A percentile compares a stretch with the other conserved stretches of the same genome.
phyloP scores from a whole-genome alignment of 2,329 filamentous ascomycete species.

The Diplodia sapinea region DNA sequence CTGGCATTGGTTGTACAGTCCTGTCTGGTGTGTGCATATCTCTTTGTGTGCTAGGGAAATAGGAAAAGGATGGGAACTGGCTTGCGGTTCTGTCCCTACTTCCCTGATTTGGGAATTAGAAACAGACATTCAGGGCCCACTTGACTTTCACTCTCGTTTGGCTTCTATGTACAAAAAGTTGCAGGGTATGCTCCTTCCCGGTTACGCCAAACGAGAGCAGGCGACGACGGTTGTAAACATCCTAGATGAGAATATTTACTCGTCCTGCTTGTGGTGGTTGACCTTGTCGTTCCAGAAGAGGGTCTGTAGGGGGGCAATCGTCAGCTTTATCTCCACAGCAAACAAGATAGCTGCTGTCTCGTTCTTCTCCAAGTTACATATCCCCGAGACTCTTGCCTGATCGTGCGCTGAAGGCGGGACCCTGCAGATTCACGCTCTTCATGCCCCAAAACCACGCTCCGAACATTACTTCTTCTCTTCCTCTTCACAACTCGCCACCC shows the following conservation, averaged over 20 bases:
- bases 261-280: slow-evolving; percentile 92
- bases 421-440: background rate
- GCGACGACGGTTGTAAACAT: background rate
- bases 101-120: background rate
- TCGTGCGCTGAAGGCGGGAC: background rate
- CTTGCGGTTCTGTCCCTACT: background rate
- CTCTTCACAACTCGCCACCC: background rate
- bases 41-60: background rate
- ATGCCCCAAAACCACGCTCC: background rate
- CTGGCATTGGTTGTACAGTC: background rate
- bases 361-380: background rate
- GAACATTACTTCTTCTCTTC: background rate
- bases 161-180: slow-evolving; percentile 22
- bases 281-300: slow-evolving; percentile 85
- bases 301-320: slow-evolving; percentile 45
- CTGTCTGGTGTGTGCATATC: background rate
- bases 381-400: background rate
- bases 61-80: background rate
- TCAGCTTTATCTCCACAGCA: slow-evolving; percentile 1
- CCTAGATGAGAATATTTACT: slow-evolving; percentile 54
- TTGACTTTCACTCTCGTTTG: slow-evolving; percentile 14
- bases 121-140: background rate
- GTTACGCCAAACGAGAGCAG: background rate
- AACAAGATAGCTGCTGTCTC: background rate
- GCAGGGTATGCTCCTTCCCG: slow-evolving; percentile 3